Base-by-base conservation (phyloP, 192 early-diverging fungal species). In the Oehlia diaphana region DNA sequence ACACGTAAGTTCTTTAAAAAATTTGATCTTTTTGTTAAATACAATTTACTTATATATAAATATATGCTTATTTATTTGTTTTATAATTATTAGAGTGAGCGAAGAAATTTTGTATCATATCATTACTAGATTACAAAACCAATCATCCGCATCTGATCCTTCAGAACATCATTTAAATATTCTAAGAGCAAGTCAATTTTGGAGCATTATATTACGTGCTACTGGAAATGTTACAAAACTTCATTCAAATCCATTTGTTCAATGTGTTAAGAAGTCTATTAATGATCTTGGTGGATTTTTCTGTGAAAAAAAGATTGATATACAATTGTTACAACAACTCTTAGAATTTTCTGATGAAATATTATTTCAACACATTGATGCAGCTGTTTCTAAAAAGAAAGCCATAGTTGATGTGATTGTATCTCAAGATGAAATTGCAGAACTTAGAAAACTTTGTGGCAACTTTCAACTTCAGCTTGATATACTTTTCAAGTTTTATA, bases 71-170 rank as follows among this genome's bases (percentile, higher is more conserved):
- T 31, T 31, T 31, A 31, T 31, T 31, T 31, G 1, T 2, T 31
- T 31, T 31, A 2, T 31, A 47, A 66, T 42, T n/a, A 19, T 50
- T 72, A 72, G 71, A 12, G 14, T 28, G 31, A 31, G 71, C 23
- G 71, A 72, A 72, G 26, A 72, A 0, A 26, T 53, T 10, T 72
- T 72, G 9, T 72, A 37, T 31, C 71, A 72, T 50, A 72, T 72
- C 2, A 50, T 72, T 14, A 72, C 47, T 72, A 33, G 10, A 28
- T 49, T 72, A 9, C 47, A 28, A 28, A 28, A 21, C 2, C 33
- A 69, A 16, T 66, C 37, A 21, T n/a, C 9, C 9, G 5, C 13
- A 5, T 50, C 44, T 47, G 12, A 47, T 47, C 44, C 71, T 53
- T 23, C n/a, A 0, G 14, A 37, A 19, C 9, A n/a, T 23, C 68